Evolutionary conservation across 2,329 filamentous ascomycete genomes (phyloP).

Genomic region (Fusarium albidum): DNA sequence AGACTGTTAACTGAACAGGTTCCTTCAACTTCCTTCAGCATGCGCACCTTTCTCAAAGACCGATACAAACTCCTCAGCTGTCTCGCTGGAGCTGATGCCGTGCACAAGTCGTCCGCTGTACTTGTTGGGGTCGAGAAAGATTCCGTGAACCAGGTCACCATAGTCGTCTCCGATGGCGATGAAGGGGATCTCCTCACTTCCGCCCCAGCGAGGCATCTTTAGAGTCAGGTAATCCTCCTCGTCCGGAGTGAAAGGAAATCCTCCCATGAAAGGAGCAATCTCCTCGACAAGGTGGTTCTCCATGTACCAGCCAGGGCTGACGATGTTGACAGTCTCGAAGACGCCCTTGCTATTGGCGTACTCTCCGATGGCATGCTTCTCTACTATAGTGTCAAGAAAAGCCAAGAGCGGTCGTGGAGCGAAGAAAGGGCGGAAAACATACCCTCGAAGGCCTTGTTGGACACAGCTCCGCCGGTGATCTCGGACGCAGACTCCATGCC

Average conservation of each 20-base stretch:
- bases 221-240: constrained; percentile 49
- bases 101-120: constrained; percentile 49
- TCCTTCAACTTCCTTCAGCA: too few species aligned
- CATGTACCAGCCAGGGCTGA: constrained; percentile 52
- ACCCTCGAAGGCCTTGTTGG: constrained; percentile 47
- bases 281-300: constrained; percentile 51
- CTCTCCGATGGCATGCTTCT: constrained; percentile 49
- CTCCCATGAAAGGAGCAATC: constrained; percentile 47
- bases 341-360: constrained; percentile 44
- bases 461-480: constrained; percentile 44
- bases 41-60: constrained; percentile 44
- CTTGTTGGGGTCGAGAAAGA: constrained; percentile 49
- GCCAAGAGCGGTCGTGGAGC: rapidly evolving
- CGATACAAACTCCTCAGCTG: constrained; percentile 40
- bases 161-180: constrained; percentile 52
- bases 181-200: constrained; percentile 47
- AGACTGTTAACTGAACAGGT: too few species aligned
- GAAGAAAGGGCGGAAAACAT: constrained; percentile 6
- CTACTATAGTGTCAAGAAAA: constrained; percentile 33
- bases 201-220: constrained; percentile 49
- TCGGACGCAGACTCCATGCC: constrained; percentile 44
- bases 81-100: constrained; percentile 46
- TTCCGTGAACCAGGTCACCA: constrained; percentile 55
- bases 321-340: constrained; percentile 47
- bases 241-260: constrained; percentile 49